Base-by-base conservation (phyloP, 2,329 filamentous ascomycete genomes). In the Claviceps cyperi region DNA sequence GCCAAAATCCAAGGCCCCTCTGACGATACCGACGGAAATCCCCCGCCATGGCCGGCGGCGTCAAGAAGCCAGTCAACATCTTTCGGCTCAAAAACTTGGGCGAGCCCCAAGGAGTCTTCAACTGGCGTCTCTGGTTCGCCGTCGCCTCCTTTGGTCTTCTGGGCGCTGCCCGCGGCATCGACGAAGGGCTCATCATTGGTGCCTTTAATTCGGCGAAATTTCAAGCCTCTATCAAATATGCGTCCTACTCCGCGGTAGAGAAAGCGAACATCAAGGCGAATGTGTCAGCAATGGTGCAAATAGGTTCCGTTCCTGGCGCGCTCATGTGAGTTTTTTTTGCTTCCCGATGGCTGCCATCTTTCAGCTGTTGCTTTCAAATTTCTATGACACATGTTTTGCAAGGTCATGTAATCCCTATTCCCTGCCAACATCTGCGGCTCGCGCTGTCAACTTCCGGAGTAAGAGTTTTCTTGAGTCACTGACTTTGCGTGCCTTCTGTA, bases 261-360 rank as follows among this genome's bases (percentile, higher is more conserved):
- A 69, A 76, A 60, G 80, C 83, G 53, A 80, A 85, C 62, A 81
- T 83, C 67, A 80, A 84, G 65, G 80, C 76, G 57, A 90, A 90
- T 63, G 83, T 90, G 50, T 83, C 84, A 1, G 77, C 83, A 45
- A 89, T 90, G 85, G 84, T 90, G 0, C 85, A 89, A 65, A 79
- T 89, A 58, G 85, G 85, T 21, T 84, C 78, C 21, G 83, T 90
- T 35, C 80, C 71, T 4, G 85, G 85, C 43, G 82, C 84, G 32
- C 70, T 86, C 35, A 73, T 74, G 69, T 71, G 60, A 61, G 66
- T 50, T 21, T n/a, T n/a, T n/a, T n/a, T n/a, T 8, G 8, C 21
- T 4, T 22, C 15, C 35, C 5, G 19, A 14, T 28, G 22, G 46
- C 15, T 24, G 19, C 3, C 15, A 19, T 14, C 11, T n/a, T 7